These are phyloP conservation scores for Pythium brachiatum DNA, from an alignment of 352 stramenopile species.

Conservation along the genomic window DNA sequence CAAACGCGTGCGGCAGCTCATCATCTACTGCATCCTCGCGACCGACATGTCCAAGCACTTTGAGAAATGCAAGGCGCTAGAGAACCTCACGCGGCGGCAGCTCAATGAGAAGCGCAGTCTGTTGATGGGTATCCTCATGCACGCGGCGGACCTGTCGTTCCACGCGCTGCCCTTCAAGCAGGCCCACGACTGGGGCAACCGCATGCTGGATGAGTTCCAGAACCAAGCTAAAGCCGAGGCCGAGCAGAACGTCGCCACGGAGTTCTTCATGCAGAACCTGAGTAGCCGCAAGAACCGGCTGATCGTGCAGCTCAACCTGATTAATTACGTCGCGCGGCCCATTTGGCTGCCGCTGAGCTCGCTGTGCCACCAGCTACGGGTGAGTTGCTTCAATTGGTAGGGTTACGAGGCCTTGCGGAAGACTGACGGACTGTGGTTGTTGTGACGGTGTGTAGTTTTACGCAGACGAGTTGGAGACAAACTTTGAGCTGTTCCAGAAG, in stretches of 20 bases:
- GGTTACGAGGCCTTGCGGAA: background rate
- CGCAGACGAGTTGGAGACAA: conserved; percentile 61
- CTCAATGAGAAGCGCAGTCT: conserved; percentile 53
- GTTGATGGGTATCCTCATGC: conserved; percentile 69
- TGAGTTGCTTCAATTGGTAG: conserved; percentile 23
- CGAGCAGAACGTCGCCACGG: conserved; percentile 44
- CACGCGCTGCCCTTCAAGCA: conserved; percentile 52
- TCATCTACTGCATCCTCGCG: conserved; percentile 69
- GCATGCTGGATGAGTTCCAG: conserved; percentile 72
- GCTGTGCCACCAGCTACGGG: conserved; percentile 55
- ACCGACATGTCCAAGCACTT: conserved; percentile 83
- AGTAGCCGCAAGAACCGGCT: conserved; percentile 48
- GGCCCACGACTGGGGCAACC: conserved; percentile 49
- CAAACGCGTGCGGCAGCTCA: conserved; percentile 52
- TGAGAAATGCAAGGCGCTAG: conserved; percentile 63
- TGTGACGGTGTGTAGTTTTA: conserved; percentile 43
- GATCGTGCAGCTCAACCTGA: conserved; percentile 70
- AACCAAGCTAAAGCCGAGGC: conserved; percentile 53
- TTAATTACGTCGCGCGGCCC: conserved; percentile 72
- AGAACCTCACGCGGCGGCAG: conserved; percentile 55
- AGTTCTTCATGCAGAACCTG: conserved; percentile 76
- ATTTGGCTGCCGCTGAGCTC: conserved; percentile 68
- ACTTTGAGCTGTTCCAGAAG: conserved; percentile 55
- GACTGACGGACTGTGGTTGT: background rate
- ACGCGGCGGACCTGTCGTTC: conserved; percentile 68